Conservation (phyloP, 2,329 filamentous ascomycete genomes). For the Penicillium freii region DNA sequence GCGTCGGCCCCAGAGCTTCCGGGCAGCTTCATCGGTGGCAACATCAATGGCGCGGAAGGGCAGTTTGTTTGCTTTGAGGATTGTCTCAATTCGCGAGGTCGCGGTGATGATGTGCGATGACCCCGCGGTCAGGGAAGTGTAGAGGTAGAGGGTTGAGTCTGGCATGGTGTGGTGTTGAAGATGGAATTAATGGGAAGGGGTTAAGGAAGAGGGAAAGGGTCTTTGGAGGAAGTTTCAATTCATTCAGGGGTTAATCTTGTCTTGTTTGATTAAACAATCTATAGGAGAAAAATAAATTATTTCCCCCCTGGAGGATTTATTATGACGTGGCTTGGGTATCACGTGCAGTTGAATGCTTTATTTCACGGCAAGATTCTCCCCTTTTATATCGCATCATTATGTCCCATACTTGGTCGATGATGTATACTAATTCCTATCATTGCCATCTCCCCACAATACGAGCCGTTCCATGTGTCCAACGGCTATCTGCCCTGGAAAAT, state of each 20-base stretch:
- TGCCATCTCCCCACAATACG: slow-evolving; percentile 8
- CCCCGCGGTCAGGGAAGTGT: slow-evolving; percentile 92
- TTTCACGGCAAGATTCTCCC: neutral
- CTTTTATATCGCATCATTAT: neutral
- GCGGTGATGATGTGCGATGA: slow-evolving; percentile 96
- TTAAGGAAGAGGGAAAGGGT: neutral
- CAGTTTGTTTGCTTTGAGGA: slow-evolving; percentile 89
- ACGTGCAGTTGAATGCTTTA: neutral
- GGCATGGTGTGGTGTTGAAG: slow-evolving; percentile 29
- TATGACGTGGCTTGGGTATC: slow-evolving; percentile 5
- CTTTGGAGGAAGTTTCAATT: neutral
- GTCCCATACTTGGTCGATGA: neutral
- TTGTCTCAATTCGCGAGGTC: slow-evolving; percentile 92
- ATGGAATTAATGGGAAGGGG: neutral
- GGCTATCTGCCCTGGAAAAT: neutral
- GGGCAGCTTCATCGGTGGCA: slow-evolving; percentile 83
- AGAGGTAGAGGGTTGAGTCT: slow-evolving; percentile 76
- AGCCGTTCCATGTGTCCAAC: slow-evolving; percentile 6
- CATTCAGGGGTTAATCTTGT: neutral
- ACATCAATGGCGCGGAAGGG: slow-evolving; percentile 91
- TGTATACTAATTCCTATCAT: neutral
- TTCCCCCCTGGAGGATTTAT: neutral
- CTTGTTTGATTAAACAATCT: neutral
- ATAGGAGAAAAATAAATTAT: neutral
- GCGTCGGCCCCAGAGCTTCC: slow-evolving; percentile 82